Conservation (phyloP, 805 yeast genomes). For the Middelhovenomyces tepae region DNA sequence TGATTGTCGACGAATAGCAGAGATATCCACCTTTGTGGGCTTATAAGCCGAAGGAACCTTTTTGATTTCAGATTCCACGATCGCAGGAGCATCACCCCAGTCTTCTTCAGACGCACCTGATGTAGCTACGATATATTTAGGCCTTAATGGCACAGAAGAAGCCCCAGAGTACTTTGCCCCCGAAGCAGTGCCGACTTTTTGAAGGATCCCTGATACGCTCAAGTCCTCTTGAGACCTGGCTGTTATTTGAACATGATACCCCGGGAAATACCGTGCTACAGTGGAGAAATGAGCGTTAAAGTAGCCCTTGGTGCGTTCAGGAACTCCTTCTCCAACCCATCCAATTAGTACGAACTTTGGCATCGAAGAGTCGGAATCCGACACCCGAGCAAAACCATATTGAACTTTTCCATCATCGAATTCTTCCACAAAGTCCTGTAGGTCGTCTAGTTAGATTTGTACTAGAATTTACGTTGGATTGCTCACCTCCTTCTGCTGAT, state of each 20-base stretch:
- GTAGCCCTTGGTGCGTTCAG: conserved; percentile 39
- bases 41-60: conserved; percentile 54
- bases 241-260: conserved; percentile 92
- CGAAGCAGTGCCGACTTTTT: conserved; percentile 79
- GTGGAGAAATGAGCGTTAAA: conserved; percentile 34
- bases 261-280: conserved; percentile 36
- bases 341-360: conserved; percentile 78
- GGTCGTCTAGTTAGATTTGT: conserved; percentile 41
- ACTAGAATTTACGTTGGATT: conserved; percentile 15
- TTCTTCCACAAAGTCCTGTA: conserved; percentile 68
- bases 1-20: conserved; percentile 42
- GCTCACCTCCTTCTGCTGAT: conserved; percentile 25
- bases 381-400: conserved; percentile 81
- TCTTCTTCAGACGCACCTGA: conserved; percentile 44
- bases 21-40: conserved; percentile 56
- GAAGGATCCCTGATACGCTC: conserved; percentile 64
- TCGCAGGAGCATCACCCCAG: conserved; percentile 51
- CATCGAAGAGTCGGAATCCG: conserved; percentile 87
- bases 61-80: conserved; percentile 24
- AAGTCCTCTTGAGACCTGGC: conserved; percentile 93
- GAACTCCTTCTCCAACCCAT: conserved; percentile 92
- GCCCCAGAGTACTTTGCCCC: conserved; percentile 83
- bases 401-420: conserved; percentile 85
- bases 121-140: conserved; percentile 27
- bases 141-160: conserved; percentile 24